Base-by-base conservation (phyloP, 106 monocot species). In the Iris macrosiphon region DNA sequence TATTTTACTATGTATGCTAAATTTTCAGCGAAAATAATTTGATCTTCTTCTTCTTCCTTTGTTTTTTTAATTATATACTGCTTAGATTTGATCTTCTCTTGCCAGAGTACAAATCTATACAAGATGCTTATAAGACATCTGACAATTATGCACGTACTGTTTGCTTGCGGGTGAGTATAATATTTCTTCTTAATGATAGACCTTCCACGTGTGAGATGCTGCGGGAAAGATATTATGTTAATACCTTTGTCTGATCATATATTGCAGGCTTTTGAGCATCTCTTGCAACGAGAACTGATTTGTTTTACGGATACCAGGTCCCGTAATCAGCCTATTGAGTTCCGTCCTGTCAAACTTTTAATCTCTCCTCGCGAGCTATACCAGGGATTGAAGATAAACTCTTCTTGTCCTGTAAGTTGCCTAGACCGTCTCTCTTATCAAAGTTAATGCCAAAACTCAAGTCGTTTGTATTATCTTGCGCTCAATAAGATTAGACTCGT, bases 211-310 rank as follows among this genome's bases (percentile, higher is more conserved):
- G n/a, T n/a, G n/a, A n/a, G 11, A 50, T 50, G 11, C 9, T 28
- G 29, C 28, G 26, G 28, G 16, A 26, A 50, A 29, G 2, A 3
- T 29, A 50, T 14, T 50, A 14, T 16, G 28, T 28, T 50, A 16
- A 29, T 18, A 19, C n/a, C 14, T 30, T 57, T 26, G 34, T 30
- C 11, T 47, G 8, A 11, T 65, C 26, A 18, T 71, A 59, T 65
- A 24, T 3, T 75, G 58, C 78, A 95, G 95, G 89, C 82, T 28
- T 89, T 85, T 58, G 95, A 89, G 66, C 95, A 86, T 75, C 85
- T 95, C 44, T 45, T 95, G 6, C 73, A 89, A 46, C 65, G 63
- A 31, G 85, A 82, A 55, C 69, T 95, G 45, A 75, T 89, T 31
- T 31, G 76, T 40, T 82, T 85, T 57, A 49, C 45, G 25, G 85